Base-by-base conservation (phyloP, 2,329 filamentous ascomycete species). In the Xylaria digitata region DNA sequence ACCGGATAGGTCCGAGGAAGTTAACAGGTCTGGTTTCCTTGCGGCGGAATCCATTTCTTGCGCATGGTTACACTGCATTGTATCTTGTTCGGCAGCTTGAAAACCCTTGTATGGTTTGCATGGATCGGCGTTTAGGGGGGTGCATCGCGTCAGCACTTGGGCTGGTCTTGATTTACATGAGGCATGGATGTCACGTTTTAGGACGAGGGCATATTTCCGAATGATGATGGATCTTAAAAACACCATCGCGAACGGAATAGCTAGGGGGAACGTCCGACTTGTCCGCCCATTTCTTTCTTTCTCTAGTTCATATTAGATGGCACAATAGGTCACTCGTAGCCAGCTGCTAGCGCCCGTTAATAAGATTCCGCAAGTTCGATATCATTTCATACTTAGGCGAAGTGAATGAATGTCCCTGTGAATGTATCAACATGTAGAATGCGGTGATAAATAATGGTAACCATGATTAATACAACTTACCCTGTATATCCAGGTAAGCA, bases 51-150 rank as follows among this genome's bases (percentile, higher is more conserved):
- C 50, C 3, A 32, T 40, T 26, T n/a, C 6, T 11, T 13, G 54
- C 30, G 52, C 52, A 50, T 59, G 21, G 50, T 19, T 61, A 21
- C 53, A 26, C 55, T 17, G 15, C 48, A 56, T 55, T 50, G 42
- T 42, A 21, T 55, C 23, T 15, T 42, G 32, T 48, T 65, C 45
- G 54, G 40, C 32, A 42, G 49, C 63, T 54, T 42, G 34, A 59
- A 26, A 32, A 63, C 21, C 59, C 50, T 61, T 65, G 23, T 49
- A 54, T 61, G 40, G 34, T 66, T 66, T 68, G 68, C 68, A 70
- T 70, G 37, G 55, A 34, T 52, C 56, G 68, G 68, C 62, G 68
- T 70, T 68, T 32, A 19, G 45, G 23, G 23, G 37, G 62, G 23
- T 48, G 43, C 52, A 59, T 64, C 40, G 30, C 26, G 61, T 34